phyloP scores from a whole-genome alignment of 148 eudicot genomes.

The Salicornia ramosissima region DNA sequence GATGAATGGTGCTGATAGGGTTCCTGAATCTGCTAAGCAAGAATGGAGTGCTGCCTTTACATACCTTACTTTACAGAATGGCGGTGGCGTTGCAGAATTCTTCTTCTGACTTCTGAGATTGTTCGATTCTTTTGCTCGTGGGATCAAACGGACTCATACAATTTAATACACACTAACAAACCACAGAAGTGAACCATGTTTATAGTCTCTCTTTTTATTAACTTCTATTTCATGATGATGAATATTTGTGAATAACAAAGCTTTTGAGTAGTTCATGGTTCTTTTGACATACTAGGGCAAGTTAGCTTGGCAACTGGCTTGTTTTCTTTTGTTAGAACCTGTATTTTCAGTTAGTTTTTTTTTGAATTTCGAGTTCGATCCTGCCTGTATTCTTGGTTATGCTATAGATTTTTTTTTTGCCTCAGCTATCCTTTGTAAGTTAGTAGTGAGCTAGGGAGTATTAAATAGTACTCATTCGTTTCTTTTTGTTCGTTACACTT shows the following conservation, averaged over 20 bases:
- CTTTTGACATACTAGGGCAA: slow-evolving; percentile 2
- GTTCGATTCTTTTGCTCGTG: neutral
- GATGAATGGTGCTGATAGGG: slow-evolving; percentile 27
- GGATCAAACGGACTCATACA: neutral
- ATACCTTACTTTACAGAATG: slow-evolving; percentile 33
- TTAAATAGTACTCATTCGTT: too few species aligned
- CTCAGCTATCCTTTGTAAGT: too few species aligned
- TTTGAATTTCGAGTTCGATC: neutral
- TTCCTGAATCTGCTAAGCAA: slow-evolving; percentile 39
- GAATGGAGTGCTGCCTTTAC: slow-evolving; percentile 55
- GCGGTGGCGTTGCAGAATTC: neutral
- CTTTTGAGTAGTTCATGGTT: slow-evolving; percentile 4
- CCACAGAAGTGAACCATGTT: slow-evolving; percentile 6
- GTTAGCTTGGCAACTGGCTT: neutral
- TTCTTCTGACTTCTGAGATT: slow-evolving; percentile 3
- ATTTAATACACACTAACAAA: slow-evolving; percentile 8
- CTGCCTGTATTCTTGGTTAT: neutral
- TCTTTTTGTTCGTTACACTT: too few species aligned
- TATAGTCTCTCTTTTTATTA: neutral
- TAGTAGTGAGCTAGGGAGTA: too few species aligned
- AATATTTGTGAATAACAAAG: slow-evolving; percentile 18
- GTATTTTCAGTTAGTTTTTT: neutral
- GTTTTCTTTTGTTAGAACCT: slow-evolving; percentile 4
- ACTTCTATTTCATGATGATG: neutral
- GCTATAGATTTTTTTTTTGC: too few species aligned